phyloP scores from a whole-genome alignment of 2,329 filamentous ascomycete genomes.

The Aspergillus pseudoterreus region DNA sequence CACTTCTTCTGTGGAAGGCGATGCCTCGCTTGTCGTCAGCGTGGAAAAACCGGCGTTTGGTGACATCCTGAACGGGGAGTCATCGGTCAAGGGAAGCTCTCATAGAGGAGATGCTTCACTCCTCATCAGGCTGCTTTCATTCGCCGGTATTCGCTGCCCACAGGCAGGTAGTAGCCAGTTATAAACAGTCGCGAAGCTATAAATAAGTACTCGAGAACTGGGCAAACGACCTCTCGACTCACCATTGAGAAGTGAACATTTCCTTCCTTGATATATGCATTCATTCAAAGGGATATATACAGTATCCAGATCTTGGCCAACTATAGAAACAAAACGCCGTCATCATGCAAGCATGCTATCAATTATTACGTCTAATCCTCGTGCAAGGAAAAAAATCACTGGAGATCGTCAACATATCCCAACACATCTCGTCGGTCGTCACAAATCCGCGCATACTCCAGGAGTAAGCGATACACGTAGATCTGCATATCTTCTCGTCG shows the following conservation, averaged over 20 bases:
- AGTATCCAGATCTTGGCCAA: background rate
- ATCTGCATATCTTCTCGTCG: constrained; percentile 71
- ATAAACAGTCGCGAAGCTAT: no score
- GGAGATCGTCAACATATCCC: constrained; percentile 16
- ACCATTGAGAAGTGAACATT: no score
- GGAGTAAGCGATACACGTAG: constrained; percentile 62
- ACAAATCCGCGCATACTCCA: constrained; percentile 58
- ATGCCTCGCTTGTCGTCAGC: background rate
- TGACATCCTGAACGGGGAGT: background rate
- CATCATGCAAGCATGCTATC: background rate
- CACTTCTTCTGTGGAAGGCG: background rate
- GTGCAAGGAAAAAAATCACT: background rate
- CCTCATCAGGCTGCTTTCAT: background rate
- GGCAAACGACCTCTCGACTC: no score
- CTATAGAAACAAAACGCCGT: background rate
- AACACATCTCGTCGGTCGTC: constrained; percentile 21
- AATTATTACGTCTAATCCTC: background rate
- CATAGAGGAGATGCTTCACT: background rate
- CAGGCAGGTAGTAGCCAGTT: background rate
- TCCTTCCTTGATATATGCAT: background rate
- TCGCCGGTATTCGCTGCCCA: background rate
- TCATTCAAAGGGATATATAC: background rate
- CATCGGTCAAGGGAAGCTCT: background rate
- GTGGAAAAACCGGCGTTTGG: background rate
- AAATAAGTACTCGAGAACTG: no score